Conservation (phyloP, 1,284 basidiomycete species). For the Sporisorium iseilematis-ciliati region DNA sequence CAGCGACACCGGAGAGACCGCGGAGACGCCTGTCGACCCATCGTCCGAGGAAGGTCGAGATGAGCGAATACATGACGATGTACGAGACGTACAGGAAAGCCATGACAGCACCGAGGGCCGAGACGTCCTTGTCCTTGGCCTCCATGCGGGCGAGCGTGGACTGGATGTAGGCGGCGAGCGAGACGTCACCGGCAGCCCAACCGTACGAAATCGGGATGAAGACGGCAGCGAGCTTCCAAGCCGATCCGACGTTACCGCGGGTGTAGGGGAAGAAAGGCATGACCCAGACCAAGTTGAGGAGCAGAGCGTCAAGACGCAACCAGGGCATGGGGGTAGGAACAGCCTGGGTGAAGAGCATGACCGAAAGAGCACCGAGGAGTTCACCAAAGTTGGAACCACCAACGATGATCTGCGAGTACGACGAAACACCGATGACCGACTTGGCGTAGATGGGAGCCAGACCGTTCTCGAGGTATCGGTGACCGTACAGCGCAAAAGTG, state of each 20-base stretch:
- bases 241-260: constrained; percentile 39
- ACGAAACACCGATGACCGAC: constrained; percentile 66
- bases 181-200: constrained; percentile 71
- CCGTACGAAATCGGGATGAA: constrained; percentile 70
- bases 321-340: constrained; percentile 69
- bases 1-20: constrained; percentile 31
- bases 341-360: constrained; percentile 65
- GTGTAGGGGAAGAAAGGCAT: constrained; percentile 66
- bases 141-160: constrained; percentile 67
- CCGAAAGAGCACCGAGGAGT: constrained; percentile 68
- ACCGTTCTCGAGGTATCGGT: constrained; percentile 71
- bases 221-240: constrained; percentile 65
- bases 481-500: constrained; percentile 69
- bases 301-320: constrained; percentile 68
- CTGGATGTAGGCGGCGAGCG: constrained; percentile 71
- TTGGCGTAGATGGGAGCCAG: constrained; percentile 70
- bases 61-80: constrained; percentile 67
- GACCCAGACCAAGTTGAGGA: constrained; percentile 70
- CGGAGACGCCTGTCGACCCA: constrained; percentile 66
- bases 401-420: constrained; percentile 67
- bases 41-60: constrained; percentile 69
- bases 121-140: constrained; percentile 67
- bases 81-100: constrained; percentile 66
- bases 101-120: constrained; percentile 70
- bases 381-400: constrained; percentile 66